Base-by-base conservation (phyloP, 2,329 filamentous ascomycete genomes). In the Cercospora zeae-maydis region DNA sequence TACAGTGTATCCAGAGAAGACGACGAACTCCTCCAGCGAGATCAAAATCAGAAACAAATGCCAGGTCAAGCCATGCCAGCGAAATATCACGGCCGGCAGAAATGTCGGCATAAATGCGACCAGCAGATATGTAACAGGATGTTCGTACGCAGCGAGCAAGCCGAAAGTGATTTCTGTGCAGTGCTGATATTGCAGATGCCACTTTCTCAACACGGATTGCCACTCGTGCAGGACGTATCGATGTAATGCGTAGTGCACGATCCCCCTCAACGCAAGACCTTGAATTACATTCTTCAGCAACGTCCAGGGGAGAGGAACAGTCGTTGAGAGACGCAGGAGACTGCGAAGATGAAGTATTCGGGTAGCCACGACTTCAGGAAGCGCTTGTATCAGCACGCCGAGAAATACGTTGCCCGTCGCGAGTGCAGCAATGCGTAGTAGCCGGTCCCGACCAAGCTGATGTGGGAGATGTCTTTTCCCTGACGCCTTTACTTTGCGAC, bases 191-290 rank as follows among this genome's bases (percentile, higher is more conserved):
- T 71, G 69, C 19, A 76, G 65, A 69, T 88, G 85, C 72, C 77
- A 75, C 11, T 64, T 67, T 31, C 71, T 64, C 16, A 76, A 58
- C 0, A 74, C 69, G 0, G 72, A 76, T 4, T 67, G 51, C 45
- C 66, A 71, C 5, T 74, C 74, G 76, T 96, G 92, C 8, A 96
- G 82, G 84, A 52, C 53, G 36, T 63, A 69, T 57, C 89, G 87
- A 77, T 96, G 92, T 68, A 91, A 81, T 69, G 86, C 83, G 75
- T 96, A 96, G 62, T 87, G 84, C 10, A 92, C 73, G 6, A 86
- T 81, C 70, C 89, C 87, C 59, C 87, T 80, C n/a, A 83, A 64
- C 1, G 85, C 49, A 13, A 88, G 73, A 0, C 81, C 85, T 58
- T 79, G 74, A 3, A 80, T 63, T 5, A 88, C 71, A 69, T 86